Percentiles rank a stretch among this genome's conserved stretches.
These are phyloP conservation scores for Anaeromyces robustus DNA, from an alignment of 192 early-diverging fungal species.

Conservation along the genomic window DNA sequence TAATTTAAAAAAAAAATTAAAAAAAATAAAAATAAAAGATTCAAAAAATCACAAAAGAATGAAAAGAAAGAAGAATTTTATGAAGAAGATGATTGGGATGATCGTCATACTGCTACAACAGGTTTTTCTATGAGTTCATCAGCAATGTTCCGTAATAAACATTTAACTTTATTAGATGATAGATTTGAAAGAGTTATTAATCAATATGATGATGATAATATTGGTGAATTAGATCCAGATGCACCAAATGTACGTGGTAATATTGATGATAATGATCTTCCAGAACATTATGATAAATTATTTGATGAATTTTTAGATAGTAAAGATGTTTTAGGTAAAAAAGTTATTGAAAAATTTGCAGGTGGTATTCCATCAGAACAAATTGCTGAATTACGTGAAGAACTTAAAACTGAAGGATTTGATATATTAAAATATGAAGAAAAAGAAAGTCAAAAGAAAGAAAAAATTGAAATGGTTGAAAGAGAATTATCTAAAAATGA, in stretches of 20 bases:
- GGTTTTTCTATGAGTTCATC: conserved; percentile 84
- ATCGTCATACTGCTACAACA: conserved; percentile 8
- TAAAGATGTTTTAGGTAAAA: conserved; percentile 18
- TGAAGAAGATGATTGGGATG: conserved; percentile 23
- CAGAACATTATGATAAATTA: conserved; percentile 14
- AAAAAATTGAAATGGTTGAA: conserved; percentile 54
- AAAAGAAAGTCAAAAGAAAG: conserved; percentile 45
- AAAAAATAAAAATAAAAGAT: too few relatives aligned
- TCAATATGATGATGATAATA: conserved; percentile 27
- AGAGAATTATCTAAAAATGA: conserved; percentile 37
- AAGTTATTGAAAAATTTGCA: conserved; percentile 3
- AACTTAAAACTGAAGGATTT: conserved; percentile 6
- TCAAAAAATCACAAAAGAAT: conserved; percentile 20
- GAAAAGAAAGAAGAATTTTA: conserved; percentile 7
- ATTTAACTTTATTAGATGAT: conserved; percentile 81
- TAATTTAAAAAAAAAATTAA: too few relatives aligned
- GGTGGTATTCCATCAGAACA: conserved; percentile 22
- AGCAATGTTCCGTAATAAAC: conserved; percentile 80
- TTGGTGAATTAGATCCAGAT: conserved; percentile 18
- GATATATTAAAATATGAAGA: conserved; percentile 5
- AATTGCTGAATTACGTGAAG: conserved; percentile 15
- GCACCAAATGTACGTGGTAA: conserved; percentile 44
- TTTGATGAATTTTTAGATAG: conserved; percentile 32
- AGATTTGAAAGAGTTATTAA: conserved; percentile 66
- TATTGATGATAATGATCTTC: conserved; percentile 2